Conservation (phyloP, 2,329 filamentous ascomycete species). For the Sordariomycetes sp. region DNA sequence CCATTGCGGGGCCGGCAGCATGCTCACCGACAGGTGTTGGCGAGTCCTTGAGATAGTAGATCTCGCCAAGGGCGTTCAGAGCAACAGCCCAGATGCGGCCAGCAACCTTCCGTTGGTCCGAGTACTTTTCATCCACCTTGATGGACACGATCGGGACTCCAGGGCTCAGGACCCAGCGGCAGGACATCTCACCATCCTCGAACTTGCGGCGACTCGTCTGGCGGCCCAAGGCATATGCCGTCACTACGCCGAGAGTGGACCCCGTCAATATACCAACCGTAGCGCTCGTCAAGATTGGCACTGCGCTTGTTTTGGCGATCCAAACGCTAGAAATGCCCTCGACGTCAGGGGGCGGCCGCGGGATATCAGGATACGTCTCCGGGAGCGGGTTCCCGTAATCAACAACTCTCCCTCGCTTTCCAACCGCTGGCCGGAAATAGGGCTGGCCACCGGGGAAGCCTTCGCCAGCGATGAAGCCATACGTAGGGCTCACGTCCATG, state of each 20-base stretch:
- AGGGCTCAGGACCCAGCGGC: conserved; percentile 80
- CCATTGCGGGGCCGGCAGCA: conserved; percentile 36
- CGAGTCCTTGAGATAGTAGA: conserved; percentile 69
- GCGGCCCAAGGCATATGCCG: conserved; percentile 63
- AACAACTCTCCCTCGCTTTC: conserved; percentile 67
- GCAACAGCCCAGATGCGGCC: conserved; percentile 79
- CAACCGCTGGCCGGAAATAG: conserved; percentile 63
- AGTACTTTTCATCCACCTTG: conserved; percentile 73
- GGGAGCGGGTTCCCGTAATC: conserved; percentile 45
- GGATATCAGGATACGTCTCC: conserved; percentile 59
- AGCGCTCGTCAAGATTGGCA: conserved; percentile 61
- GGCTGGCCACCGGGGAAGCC: conserved; percentile 71
- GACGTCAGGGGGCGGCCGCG: conserved; percentile 53
- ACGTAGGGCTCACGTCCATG: conserved; percentile 81
- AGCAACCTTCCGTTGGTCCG: conserved; percentile 50
- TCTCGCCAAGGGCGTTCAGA: conserved; percentile 86
- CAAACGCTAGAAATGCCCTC: conserved; percentile 72
- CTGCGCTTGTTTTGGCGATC: conserved; percentile 70
- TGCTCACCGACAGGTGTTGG: conserved; percentile 42
- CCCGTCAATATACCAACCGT: conserved; percentile 73
- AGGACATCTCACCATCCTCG: conserved; percentile 65
- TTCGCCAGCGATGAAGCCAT: conserved; percentile 74
- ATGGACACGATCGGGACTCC: conserved; percentile 85
- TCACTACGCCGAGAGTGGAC: conserved; percentile 71
- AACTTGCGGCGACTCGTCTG: conserved; percentile 45